A percentile compares a stretch with the other conserved stretches of the same genome.
phyloP scores from a whole-genome alignment of 2,329 filamentous ascomycete species.

The Aspergillus ochraceus region DNA sequence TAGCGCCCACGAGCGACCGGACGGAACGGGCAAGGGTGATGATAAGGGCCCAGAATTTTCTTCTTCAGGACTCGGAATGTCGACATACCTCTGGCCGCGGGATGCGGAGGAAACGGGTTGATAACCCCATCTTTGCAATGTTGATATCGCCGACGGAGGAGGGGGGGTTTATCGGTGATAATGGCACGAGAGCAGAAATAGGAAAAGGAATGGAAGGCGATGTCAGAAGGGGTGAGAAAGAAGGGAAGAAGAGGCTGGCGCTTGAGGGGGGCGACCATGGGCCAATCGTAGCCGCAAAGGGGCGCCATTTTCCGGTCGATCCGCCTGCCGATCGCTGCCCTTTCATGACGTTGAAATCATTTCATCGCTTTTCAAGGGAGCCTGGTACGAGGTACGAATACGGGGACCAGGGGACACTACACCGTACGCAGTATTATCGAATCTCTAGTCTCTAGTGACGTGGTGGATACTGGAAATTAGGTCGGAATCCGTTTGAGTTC shows the following conservation, averaged over 20 bases:
- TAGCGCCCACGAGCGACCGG: slow-evolving; percentile 15
- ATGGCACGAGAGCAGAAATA: slow-evolving; percentile 9
- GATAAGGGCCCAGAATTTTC: background rate
- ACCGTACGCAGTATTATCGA: background rate
- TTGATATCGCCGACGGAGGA: slow-evolving; percentile 15
- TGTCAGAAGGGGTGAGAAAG: slow-evolving; percentile 3
- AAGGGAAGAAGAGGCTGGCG: slow-evolving; percentile 16
- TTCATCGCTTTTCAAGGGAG: background rate
- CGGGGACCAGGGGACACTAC: background rate
- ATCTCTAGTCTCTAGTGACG: background rate
- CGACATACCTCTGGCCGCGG: slow-evolving; percentile 50
- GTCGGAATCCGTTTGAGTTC: too few relatives aligned
- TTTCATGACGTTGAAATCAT: background rate
- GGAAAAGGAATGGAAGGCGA: slow-evolving; percentile 10
- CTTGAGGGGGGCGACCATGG: background rate
- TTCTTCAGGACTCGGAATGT: too few relatives aligned
- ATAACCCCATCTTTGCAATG: slow-evolving; percentile 36
- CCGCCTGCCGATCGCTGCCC: slow-evolving; percentile 22
- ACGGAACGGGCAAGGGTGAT: slow-evolving; percentile 2
- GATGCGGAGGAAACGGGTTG: slow-evolving; percentile 48
- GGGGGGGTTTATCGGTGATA: background rate
- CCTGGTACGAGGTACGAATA: slow-evolving; percentile 1
- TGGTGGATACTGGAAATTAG: background rate
- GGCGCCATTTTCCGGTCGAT: slow-evolving; percentile 22
- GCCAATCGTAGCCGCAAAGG: slow-evolving; percentile 10